A percentile compares a stretch with the other conserved stretches of the same genome.
Conservation (phyloP, 331 rosid genomes). For the Pyracantha coccinea region DNA sequence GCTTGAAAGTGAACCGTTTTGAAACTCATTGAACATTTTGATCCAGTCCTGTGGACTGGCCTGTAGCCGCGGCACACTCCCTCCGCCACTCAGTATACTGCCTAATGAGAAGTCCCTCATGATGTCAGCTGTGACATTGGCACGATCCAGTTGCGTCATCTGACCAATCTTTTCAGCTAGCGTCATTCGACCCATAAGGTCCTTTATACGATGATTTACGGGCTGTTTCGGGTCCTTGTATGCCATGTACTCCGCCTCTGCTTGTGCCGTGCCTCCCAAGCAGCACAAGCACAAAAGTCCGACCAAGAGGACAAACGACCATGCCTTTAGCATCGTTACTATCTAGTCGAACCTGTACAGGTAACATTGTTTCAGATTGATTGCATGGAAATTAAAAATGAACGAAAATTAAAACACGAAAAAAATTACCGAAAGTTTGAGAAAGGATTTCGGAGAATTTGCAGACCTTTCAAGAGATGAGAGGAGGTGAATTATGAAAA, state of each 20-base stretch:
- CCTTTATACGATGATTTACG: slow-evolving; percentile 29
- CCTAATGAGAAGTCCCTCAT: slow-evolving; percentile 20
- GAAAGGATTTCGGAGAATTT: background rate
- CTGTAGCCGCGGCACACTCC: slow-evolving; percentile 3
- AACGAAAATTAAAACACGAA: background rate
- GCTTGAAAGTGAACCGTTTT: slow-evolving; percentile 14
- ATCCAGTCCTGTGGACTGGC: slow-evolving; percentile 11
- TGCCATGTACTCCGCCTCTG: slow-evolving; percentile 34
- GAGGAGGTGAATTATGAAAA: background rate
- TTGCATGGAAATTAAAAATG: background rate
- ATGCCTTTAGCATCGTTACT: background rate
- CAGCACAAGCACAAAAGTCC: slow-evolving; percentile 4
- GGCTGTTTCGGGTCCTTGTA: slow-evolving; percentile 59
- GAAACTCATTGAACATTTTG: slow-evolving; percentile 10
- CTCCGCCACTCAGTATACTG: slow-evolving; percentile 15
- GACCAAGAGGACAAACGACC: background rate
- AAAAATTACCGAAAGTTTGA: background rate
- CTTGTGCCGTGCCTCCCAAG: slow-evolving; percentile 4
- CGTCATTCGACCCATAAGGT: slow-evolving; percentile 43
- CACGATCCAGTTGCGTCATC: slow-evolving; percentile 55
- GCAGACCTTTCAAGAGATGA: background rate
- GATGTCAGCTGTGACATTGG: slow-evolving; percentile 29
- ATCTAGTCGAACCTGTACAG: background rate
- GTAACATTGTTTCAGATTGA: too few species aligned
- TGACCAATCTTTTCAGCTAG: slow-evolving; percentile 65